These are phyloP conservation scores for Tuber indicum DNA, from an alignment of 495 filamentous ascomycete genomes.

Conservation along the genomic window DNA sequence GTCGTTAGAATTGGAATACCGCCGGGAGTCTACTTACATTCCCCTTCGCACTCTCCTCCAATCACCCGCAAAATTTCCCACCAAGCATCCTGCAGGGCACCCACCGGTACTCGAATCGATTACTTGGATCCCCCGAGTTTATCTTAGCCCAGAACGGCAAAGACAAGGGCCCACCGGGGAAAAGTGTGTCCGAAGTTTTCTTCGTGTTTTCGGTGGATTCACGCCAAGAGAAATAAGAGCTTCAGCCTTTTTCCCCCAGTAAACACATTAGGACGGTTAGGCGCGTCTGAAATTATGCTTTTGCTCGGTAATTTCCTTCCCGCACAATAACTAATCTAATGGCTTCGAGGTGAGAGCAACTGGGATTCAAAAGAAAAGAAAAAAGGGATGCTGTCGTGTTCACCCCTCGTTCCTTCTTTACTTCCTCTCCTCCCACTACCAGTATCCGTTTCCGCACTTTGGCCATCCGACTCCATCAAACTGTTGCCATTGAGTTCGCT, in stretches of 20 bases:
- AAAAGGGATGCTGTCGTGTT: neutral
- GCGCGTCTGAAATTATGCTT: neutral
- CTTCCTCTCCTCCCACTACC: neutral
- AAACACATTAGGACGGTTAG: neutral
- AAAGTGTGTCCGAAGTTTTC: neutral
- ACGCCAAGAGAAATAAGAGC: neutral
- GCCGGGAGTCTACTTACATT: neutral
- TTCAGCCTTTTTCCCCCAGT: neutral
- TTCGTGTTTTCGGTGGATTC: neutral
- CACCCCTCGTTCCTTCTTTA: neutral
- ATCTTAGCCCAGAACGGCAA: neutral
- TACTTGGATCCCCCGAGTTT: neutral
- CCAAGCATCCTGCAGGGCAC: neutral
- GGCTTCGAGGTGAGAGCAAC: neutral
- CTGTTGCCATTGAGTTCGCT: neutral
- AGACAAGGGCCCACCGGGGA: neutral
- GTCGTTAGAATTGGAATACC: neutral
- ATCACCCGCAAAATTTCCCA: neutral
- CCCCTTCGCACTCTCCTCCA: neutral
- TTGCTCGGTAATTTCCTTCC: neutral
- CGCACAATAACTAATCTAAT: neutral
- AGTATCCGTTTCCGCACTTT: neutral
- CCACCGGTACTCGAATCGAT: neutral
- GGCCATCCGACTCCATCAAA: neutral
- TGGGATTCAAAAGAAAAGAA: neutral